Evolutionary conservation across 2,329 filamentous ascomycete genomes (phyloP).

Genomic region (Alternaria novae-zelandiae): DNA sequence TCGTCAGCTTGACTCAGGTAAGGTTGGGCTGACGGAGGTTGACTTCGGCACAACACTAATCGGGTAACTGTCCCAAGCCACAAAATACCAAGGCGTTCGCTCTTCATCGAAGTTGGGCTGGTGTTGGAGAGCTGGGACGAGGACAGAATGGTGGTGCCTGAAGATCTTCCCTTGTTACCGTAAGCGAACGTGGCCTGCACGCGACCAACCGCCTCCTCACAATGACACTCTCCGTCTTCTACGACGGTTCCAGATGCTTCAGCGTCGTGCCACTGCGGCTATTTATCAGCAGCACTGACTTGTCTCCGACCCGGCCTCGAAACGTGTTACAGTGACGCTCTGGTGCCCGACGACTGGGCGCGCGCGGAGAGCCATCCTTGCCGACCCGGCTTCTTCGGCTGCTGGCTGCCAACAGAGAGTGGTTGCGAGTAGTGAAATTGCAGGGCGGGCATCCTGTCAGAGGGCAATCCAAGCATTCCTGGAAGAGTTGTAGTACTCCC

Average conservation of each 20-base stretch:
- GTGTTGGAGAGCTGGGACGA: not conserved
- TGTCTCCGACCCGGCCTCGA: constrained; percentile 16
- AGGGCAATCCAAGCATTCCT: not conserved
- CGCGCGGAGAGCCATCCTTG: constrained; percentile 17
- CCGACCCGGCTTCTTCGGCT: constrained; percentile 14
- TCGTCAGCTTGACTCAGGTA: constrained; percentile 3
- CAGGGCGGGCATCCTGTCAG: constrained; percentile 1
- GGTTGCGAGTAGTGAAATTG: not conserved
- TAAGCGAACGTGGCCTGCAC: constrained; percentile 20
- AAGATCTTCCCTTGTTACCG: constrained; percentile 17
- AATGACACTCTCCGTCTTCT: constrained; percentile 8
- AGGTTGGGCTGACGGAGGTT: constrained; percentile 2
- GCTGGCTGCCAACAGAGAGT: constrained; percentile 1
- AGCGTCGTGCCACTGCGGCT: constrained; percentile 15
- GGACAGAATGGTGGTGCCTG: constrained; percentile 17
- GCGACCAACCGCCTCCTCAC: constrained; percentile 13
- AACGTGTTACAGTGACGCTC: constrained; percentile 18
- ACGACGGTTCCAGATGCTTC: constrained; percentile 14
- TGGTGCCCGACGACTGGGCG: constrained; percentile 13
- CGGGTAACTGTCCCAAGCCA: not conserved
- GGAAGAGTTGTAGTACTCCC: not conserved
- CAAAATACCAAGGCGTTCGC: not conserved
- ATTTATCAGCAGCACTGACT: constrained; percentile 13
- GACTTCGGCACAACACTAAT: not conserved
- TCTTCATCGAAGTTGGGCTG: not conserved